Base-by-base conservation (phyloP, 2,329 filamentous ascomycete species). In the Neocucurbitaria cava region DNA sequence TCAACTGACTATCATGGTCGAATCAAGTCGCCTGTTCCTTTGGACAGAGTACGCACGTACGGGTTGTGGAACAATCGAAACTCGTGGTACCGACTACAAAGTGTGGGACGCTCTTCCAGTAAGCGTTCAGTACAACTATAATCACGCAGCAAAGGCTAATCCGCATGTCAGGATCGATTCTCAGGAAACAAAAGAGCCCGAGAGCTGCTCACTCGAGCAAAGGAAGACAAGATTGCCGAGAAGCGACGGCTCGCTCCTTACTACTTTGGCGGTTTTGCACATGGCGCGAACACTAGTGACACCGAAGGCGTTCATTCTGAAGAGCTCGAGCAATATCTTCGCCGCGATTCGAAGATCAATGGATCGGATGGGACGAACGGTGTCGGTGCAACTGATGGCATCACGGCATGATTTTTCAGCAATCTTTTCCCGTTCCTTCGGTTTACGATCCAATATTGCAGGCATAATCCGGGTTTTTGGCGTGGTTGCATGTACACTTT, bases 1-100 rank as follows among this genome's bases (percentile, higher is more conserved):
- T 46, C 72, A 76, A 66, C 55, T 76, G 47, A 76, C 74, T 9
- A 72, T 76, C 42, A 76, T 76, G 74, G 45, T 76, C 26, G 74
- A 76, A 56, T 70, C 70, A 13, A 74, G 70, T 35, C 70, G 73
- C n/a, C 69, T 74, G 4, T 75, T 76, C 56, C 62, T 76, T 15
- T 76, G 68, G 61, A 76, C 74, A 0, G 74, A 76, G 42, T 76
- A 75, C 48, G 74, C 74, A 13, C 65, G 73, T 1, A 63, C 55
- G 2, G 71, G 65, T 24, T 76, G 73, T 36, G 73, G 74, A 41
- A 69, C 65, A 15, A 70, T 76, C 42, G 68, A 64, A 26, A 69
- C 66, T 0, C 71, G 72, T 15, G 74, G 74, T 15, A 76, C 74
- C 2, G 67, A 76, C 46, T 74, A 74, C 46, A 75, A 69, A 44